Base-by-base conservation (phyloP, 441 rosid species). In the Eutrema salsugineum region DNA sequence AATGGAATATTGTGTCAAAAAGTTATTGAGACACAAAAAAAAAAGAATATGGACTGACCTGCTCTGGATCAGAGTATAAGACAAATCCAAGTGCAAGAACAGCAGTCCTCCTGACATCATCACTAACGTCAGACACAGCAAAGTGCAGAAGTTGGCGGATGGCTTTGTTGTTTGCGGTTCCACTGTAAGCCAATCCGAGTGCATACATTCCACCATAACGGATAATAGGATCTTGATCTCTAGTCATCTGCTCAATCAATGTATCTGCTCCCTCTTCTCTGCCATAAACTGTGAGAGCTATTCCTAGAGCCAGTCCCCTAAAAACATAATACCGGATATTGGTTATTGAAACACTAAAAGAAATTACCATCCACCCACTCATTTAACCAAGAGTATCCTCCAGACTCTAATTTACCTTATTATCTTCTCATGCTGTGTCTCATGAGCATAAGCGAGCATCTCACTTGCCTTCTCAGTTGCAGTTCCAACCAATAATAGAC, bases 131-230 rank as follows among this genome's bases (percentile, higher is more conserved):
- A 58, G 96, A 94, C 32, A 94, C 96, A 4, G 96, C 98, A 81
- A 91, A 91, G 72, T 94, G 97, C 64, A 94, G 86, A 47, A 94
- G 81, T 84, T 94, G 97, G 64, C 94, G 94, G 33, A 94, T 91
- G 42, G 98, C 97, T 78, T 89, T 94, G 84, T 89, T 94, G 85
- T 94, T 94, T 49, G 97, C 94, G 6, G 96, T 89, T 74, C 97
- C 98, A 11, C 97, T 77, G 71, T 94, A 91, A 11, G 98, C 98
- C 84, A 94, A 79, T 54, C 93, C 98, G 64, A 94, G 81, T 5
- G 97, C 97, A 68, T 94, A 94, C 96, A 94, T 94, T 32, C 97
- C 98, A 81, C 98, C 97, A 80, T 94, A 91, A 65, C 97, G 96
- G 51, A 94, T 78, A 17, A 91, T 89, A 50, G 98, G 97, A 76